Percentiles rank a stretch among this genome's conserved stretches.
These are phyloP conservation scores for Pseudoscleropodium purum DNA, from an alignment of 225 moss, liverwort and hornwort genomes.

Conservation along the genomic window DNA sequence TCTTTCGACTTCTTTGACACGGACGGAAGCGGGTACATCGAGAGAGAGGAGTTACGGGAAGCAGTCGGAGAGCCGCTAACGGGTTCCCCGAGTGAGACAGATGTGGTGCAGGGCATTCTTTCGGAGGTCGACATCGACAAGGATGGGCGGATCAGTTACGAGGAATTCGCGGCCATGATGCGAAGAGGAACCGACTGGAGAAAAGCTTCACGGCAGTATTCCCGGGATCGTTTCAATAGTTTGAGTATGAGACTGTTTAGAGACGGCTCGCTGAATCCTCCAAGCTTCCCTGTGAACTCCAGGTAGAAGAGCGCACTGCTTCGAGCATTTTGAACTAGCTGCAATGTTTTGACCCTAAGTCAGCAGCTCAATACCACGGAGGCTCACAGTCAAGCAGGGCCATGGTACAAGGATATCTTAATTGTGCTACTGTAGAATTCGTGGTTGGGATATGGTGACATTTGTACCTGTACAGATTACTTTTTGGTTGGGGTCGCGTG, in stretches of 20 bases:
- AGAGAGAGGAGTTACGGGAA: slow-evolving; percentile 45
- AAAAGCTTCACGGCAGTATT: slow-evolving; percentile 86
- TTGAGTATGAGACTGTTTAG: slow-evolving; percentile 76
- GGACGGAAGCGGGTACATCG: slow-evolving; percentile 72
- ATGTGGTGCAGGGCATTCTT: slow-evolving; percentile 60
- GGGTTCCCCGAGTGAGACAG: slow-evolving; percentile 41
- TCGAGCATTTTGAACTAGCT: slow-evolving; percentile 2
- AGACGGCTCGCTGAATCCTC: slow-evolving; percentile 74
- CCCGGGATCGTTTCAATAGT: slow-evolving; percentile 83
- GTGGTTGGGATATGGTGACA: slow-evolving; percentile 7
- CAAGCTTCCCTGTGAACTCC: slow-evolving; percentile 41
- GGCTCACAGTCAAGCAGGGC: background rate
- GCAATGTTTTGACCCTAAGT: background rate
- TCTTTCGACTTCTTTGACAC: slow-evolving; percentile 64
- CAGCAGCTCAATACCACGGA: background rate
- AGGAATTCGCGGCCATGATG: slow-evolving; percentile 88
- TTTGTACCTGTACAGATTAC: slow-evolving; percentile 25
- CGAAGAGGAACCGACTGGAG: slow-evolving; percentile 91
- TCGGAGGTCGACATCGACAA: slow-evolving; percentile 75
- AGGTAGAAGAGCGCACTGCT: slow-evolving; percentile 14
- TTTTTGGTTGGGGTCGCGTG: slow-evolving; percentile 3
- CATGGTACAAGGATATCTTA: background rate
- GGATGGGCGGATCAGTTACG: slow-evolving; percentile 87
- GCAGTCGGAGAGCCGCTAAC: slow-evolving; percentile 48
- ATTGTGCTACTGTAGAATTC: background rate